phyloP scores from a whole-genome alignment of 768 basidiomycete genomes.

The Amanita muscaria region DNA sequence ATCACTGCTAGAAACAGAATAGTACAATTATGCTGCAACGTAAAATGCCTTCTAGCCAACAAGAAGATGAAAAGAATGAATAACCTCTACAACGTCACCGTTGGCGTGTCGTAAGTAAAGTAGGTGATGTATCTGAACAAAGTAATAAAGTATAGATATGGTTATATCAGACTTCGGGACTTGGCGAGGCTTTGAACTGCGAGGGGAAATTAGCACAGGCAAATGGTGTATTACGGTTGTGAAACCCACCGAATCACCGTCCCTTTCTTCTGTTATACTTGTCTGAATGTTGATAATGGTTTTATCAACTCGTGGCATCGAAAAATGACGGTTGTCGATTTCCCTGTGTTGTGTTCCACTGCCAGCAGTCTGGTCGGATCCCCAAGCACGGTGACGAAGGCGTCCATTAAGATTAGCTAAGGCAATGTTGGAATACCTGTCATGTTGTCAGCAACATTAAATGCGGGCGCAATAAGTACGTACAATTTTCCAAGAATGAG shows the following conservation, averaged over 20 bases:
- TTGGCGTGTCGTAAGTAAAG: too few species aligned
- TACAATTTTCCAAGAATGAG: slow-evolving; percentile 7
- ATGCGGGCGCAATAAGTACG: not conserved
- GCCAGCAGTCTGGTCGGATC: not conserved
- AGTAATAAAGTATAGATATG: too few species aligned
- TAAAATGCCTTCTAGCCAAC: too few species aligned
- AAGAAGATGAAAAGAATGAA: too few species aligned
- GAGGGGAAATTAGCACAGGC: too few species aligned
- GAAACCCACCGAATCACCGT: not conserved
- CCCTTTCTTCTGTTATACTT: slow-evolving; percentile 6
- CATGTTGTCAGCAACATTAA: not conserved
- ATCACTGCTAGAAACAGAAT: too few species aligned
- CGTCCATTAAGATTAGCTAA: slow-evolving; percentile 9
- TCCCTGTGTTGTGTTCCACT: not conserved
- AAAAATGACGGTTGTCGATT: not conserved
- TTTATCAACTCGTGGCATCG: not conserved
- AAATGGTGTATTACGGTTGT: too few species aligned
- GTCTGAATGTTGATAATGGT: slow-evolving; percentile 2
- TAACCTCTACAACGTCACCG: too few species aligned
- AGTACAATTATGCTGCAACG: too few species aligned
- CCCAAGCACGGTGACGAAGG: slow-evolving; percentile 3
- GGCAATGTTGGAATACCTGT: slow-evolving; percentile 7
- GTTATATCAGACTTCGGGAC: too few species aligned
- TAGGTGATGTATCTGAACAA: too few species aligned
- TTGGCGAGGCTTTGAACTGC: too few species aligned